These are phyloP conservation scores for Chlamydomonas incerta DNA, from an alignment of 139 green algal species.

Conservation along the genomic window DNA sequence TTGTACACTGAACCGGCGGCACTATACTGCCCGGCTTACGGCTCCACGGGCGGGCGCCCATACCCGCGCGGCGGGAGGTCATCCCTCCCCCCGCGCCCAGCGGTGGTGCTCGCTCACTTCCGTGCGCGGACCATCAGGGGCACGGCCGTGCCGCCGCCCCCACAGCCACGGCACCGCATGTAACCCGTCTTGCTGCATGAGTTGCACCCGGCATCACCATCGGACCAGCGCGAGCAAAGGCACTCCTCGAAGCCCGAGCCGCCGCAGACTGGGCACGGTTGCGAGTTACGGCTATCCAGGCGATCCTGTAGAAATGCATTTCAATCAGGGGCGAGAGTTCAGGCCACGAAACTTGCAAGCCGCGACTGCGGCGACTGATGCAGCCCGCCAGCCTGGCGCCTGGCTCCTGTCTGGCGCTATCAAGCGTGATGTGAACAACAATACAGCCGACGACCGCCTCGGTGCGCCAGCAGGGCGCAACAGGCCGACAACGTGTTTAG, in stretches of 20 bases:
- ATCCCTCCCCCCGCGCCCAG: no score
- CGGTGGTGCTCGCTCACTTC: conserved; percentile 13
- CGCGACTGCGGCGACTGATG: not conserved
- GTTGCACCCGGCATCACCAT: conserved; percentile 59
- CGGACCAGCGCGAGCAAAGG: conserved; percentile 52
- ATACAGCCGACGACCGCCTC: not conserved
- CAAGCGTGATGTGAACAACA: not conserved
- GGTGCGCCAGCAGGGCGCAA: no score
- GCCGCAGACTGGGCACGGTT: conserved; percentile 41
- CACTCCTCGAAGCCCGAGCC: conserved; percentile 42
- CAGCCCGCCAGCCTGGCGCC: not conserved
- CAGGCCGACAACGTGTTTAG: no score
- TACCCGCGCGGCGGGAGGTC: no score
- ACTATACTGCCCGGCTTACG: no score
- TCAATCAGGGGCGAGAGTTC: no score
- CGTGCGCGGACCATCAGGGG: conserved; percentile 39
- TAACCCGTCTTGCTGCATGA: conserved; percentile 58
- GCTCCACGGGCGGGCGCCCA: no score
- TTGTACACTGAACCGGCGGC: no score
- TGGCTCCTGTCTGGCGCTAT: not conserved
- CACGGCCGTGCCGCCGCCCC: conserved; percentile 56
- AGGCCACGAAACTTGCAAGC: not conserved
- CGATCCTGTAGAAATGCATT: conserved; percentile 8
- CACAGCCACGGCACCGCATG: conserved; percentile 59
- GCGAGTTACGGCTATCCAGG: conserved; percentile 15